Base-by-base conservation (phyloP, 768 basidiomycete genomes). In the Rhizopogon vinicolor region DNA sequence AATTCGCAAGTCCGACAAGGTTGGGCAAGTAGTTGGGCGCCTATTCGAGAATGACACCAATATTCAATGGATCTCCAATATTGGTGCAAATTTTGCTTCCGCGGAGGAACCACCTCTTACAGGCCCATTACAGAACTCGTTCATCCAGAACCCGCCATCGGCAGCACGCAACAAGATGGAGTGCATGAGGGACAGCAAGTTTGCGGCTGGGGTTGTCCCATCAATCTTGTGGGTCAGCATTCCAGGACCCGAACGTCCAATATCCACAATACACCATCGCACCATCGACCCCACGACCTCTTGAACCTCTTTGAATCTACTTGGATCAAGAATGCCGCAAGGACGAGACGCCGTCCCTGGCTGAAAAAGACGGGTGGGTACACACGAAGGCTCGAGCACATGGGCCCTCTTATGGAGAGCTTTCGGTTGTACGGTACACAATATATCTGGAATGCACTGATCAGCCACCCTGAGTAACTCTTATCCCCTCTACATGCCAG, bases 1-100 rank as follows among this genome's bases (percentile, higher is more conserved):
- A 57, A 39, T 53, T 40, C 52, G 51, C 41, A 37, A 37, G 52
- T 31, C 31, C 35, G 19, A 31, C 55, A 56, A 31, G 50, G 52
- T 16, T 56, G 40, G 31, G 54, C 14, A 41, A 35, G 43, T 33
- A 18, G 7, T 28, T 4, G 25, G 29, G 37, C 44, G 56, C 40
- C 28, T 42, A 33, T 52, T 39, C 35, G 39, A 18, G 10, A 18
- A 13, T 33, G 25, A 12, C 44, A 40, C 16, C 28, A 37, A 16
- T 37, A 39, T 39, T 12, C 28, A 37, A 16, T 28, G 13, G n/a
- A 52, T 18, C 49, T 25, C 35, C 37, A 25, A 39, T 31, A 22
- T 39, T 18, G 52, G 41, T 35, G 44, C 35, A 10, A 44, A 33
- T 33, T 42, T 52, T 57, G 56, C 56, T 57, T 57, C 56, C 56